Evolutionary conservation across 352 stramenopile genomes (phyloP).

Genomic region (Phytophthora ramorum): DNA sequence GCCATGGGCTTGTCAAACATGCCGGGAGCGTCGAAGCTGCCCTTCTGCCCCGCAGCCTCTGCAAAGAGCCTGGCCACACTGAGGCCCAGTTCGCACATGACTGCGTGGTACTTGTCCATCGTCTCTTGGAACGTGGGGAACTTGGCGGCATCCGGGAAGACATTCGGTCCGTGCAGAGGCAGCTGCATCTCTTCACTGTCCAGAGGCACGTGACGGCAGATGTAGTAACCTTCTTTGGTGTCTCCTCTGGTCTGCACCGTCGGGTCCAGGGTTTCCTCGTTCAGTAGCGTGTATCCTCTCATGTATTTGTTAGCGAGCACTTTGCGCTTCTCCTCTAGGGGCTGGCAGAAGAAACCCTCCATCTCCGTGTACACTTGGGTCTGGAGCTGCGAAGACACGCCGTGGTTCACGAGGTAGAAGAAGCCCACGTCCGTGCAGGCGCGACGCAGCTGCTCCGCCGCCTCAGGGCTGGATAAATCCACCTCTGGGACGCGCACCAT

Average conservation of each 20-base stretch:
- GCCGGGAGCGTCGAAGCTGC: constrained; percentile 52
- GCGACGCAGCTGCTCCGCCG: constrained; percentile 51
- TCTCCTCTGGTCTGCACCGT: constrained; percentile 61
- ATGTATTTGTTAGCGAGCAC: constrained; percentile 77
- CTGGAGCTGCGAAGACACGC: constrained; percentile 42
- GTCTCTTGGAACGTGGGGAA: constrained; percentile 59
- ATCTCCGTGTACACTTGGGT: constrained; percentile 68
- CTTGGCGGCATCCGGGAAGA: constrained; percentile 54
- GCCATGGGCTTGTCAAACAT: constrained; percentile 87
- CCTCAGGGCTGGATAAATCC: constrained; percentile 51
- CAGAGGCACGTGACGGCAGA: constrained; percentile 67
- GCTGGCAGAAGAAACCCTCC: constrained; percentile 61
- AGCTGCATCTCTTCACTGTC: constrained; percentile 65
- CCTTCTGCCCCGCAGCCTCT: constrained; percentile 53
- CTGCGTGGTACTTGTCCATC: constrained; percentile 58
- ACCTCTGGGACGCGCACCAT: constrained; percentile 62
- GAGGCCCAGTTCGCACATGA: constrained; percentile 61
- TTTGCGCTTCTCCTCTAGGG: constrained; percentile 56
- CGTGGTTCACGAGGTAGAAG: constrained; percentile 75
- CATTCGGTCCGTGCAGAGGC: constrained; percentile 68
- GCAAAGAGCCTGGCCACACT: constrained; percentile 65
- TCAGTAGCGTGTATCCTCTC: constrained; percentile 76
- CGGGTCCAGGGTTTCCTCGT: constrained; percentile 77
- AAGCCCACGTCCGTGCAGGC: constrained; percentile 70
- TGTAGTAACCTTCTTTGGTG: constrained; percentile 84